Base-by-base conservation (phyloP, 257 asterid genomes). In the Penstemon eatonii region DNA sequence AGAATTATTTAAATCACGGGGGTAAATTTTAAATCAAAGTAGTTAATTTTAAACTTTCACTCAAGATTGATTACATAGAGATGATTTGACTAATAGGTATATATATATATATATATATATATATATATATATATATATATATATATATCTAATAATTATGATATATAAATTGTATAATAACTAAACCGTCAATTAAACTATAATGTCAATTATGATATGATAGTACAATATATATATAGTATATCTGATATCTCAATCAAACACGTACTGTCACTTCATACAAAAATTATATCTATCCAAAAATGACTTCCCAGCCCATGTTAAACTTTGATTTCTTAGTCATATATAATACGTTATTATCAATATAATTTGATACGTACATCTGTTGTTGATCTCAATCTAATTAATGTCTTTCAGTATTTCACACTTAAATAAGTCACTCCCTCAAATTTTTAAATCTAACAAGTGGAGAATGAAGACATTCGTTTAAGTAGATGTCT, bases 391-490 rank as follows among this genome's bases (percentile, higher is more conserved):
- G 11, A 60, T 45, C n/a, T 33, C 49, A 5, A 54, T 36, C 13
- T 15, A n/a, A 63, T n/a, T 15, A n/a, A 63, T n/a, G 10, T 9
- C 33, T 39, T 60, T 63, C 43, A 63, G 58, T 51, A 36, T 50
- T 18, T 7, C 8, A 8, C 9, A 49, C 47, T 46, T 66, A 12
- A 39, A 45, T 11, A 68, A 53, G 71, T 71, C 77, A 63, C 49
- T 9, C 82, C 79, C 47, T 73, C 8, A 37, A 25, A 15, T 57
- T 38, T 66, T 36, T 46, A 37, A 66, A 57, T 64, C 33, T 53
- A 9, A 41, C 86, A 77, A 82, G 83, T 82, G 79, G 96, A 73
- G 82, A 75, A 83, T 74, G 82, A 83, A 72, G 91, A 89, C 93
- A 86, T 74, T 72, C 84, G 79, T 67, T 83, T 83, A 73, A 76